Evolutionary conservation across 1,139 yeast species (phyloP), one percentile per base, ranked within the genome.

Genomic region (Lodderomyces orthopsilosis): DNA sequence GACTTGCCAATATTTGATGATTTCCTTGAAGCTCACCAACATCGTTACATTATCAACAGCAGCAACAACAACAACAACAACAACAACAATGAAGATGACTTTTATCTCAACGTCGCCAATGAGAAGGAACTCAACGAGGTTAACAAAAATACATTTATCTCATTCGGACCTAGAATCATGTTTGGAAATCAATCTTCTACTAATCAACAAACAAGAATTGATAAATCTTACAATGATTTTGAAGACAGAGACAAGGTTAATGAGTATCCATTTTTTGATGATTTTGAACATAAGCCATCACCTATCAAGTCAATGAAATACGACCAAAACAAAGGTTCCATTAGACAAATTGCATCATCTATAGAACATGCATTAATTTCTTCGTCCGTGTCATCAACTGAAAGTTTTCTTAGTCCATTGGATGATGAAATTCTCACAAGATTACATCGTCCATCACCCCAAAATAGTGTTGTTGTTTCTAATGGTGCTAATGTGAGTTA

Each of bases 391-490:
- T 57, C 66, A 9, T 57, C 64, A 2, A 54, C 49, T 37, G 70
- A 63, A 36, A 60, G 65, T 41, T 56, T 53, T 40, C 51, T 62
- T 9, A 64, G 64, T 42, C 67, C 74, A 6, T 59, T 74, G 35
- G 85, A 79, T 46, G 89, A 84, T 49, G 91, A 85, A 51, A 65
- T 81, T 34, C 82, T 82, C 59, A 76, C 77, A 43, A 81, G 81
- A 33, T 38, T 41, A 13, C 18, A 32, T 5, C 38, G 35, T 27
- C 32, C 43, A 17, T 40, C 46, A 12, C 37, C 46, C 4, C 40
- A 41, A 27, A n/a, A 17, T 15, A 17, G 19, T 8, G 19, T 14
- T 30, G 34, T 15, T 15, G 10, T 15, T 2, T 2, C n/a, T 4
- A 4, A 24, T 7, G 18, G 17, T 15, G 7, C 7, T 13, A 10